Percentiles rank a stretch among this genome's conserved stretches.
Conservation (phyloP, 2,329 filamentous ascomycete species). For the Fusarium odoratissimum region DNA sequence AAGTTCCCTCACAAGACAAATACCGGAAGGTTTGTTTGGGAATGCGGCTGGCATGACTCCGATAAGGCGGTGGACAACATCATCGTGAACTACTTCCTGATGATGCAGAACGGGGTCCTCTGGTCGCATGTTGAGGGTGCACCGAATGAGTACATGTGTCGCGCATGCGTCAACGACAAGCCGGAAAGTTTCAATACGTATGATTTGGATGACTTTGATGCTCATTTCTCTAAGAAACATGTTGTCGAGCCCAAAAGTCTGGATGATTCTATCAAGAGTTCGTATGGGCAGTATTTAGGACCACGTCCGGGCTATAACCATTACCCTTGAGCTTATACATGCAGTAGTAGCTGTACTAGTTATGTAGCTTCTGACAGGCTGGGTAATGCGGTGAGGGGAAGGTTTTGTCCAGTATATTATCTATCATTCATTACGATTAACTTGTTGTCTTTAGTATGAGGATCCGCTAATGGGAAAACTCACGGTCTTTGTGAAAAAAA, state of each 20-base stretch:
- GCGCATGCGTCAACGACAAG: not conserved
- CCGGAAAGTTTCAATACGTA: not conserved
- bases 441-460: too few relatives aligned
- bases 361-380: too few relatives aligned
- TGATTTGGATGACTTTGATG: not conserved
- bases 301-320: not conserved
- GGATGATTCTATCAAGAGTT: not conserved
- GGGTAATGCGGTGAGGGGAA: too few relatives aligned
- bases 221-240: not conserved
- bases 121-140: not conserved
- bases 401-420: too few relatives aligned
- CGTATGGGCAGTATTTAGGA: not conserved
- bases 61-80: not conserved
- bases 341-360: not conserved
- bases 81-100: not conserved
- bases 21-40: not conserved
- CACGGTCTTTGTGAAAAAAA: too few relatives aligned
- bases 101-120: not conserved
- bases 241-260: not conserved
- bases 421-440: too few relatives aligned
- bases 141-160: not conserved
- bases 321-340: not conserved
- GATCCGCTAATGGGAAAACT: too few relatives aligned
- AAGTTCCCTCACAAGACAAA: not conserved
- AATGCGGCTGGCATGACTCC: not conserved